Conservation (phyloP, 352 stramenopile species). For the Blastocystis sp. region DNA sequence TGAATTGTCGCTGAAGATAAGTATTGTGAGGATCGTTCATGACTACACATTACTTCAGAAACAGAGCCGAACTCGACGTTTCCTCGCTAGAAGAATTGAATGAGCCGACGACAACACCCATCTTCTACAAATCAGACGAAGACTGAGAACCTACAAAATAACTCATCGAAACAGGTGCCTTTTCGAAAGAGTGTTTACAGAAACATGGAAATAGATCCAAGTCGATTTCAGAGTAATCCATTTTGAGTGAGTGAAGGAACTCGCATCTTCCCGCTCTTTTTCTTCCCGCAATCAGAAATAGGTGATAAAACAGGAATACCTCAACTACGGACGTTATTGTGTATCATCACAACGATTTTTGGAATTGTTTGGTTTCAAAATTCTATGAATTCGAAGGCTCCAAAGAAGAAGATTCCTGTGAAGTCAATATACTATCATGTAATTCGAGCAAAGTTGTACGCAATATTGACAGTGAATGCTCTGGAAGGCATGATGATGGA, state of each 20-base stretch:
- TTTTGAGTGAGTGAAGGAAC: background rate
- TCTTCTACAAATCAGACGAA: background rate
- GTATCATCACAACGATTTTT: background rate
- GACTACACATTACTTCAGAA: background rate
- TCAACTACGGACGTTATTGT: background rate
- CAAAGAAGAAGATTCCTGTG: slow-evolving; percentile 58
- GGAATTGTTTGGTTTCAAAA: background rate
- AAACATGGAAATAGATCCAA: slow-evolving; percentile 29
- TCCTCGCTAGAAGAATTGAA: background rate
- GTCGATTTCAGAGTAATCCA: background rate
- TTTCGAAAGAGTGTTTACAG: background rate
- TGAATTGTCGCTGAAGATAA: slow-evolving; percentile 47
- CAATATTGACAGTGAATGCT: slow-evolving; percentile 46
- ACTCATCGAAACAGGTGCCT: background rate
- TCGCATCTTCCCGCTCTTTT: too few relatives aligned
- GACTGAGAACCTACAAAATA: background rate
- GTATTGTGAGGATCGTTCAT: slow-evolving; percentile 38
- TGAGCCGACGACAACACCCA: background rate
- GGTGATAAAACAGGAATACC: background rate
- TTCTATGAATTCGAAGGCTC: slow-evolving; percentile 43
- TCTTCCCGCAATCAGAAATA: background rate
- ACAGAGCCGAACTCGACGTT: background rate
- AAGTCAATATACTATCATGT: slow-evolving; percentile 60
- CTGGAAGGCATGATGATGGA: slow-evolving; percentile 60
- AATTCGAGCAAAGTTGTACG: slow-evolving; percentile 59